A percentile compares a stretch with the other conserved stretches of the same genome.
phyloP scores from a whole-genome alignment of 441 rosid genomes.

The Jatropha podagrica region DNA sequence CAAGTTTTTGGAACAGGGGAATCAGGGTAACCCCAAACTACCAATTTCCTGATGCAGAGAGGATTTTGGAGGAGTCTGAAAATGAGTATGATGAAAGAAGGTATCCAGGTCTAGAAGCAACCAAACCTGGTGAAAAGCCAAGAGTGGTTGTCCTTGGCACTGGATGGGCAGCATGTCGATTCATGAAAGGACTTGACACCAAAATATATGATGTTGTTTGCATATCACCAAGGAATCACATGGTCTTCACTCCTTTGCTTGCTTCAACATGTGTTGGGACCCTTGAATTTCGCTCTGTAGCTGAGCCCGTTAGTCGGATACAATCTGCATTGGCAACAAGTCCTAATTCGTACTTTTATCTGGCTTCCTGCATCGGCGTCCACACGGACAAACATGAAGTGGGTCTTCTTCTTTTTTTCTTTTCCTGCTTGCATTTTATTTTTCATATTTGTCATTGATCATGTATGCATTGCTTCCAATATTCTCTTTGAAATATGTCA shows the following conservation, averaged over 20 bases:
- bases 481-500: neutral
- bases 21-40: conserved; percentile 39
- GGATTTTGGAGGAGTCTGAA: conserved; percentile 36
- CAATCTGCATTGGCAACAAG: conserved; percentile 72
- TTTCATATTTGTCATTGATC: neutral
- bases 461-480: neutral
- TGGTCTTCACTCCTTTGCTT: conserved; percentile 82
- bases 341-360: conserved; percentile 77
- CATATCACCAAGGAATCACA: conserved; percentile 79
- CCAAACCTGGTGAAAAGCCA: conserved; percentile 62
- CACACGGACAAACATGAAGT: conserved; percentile 74
- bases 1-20: conserved; percentile 49
- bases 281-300: conserved; percentile 88
- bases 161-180: conserved; percentile 80
- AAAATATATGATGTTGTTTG: conserved; percentile 61
- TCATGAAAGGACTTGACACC: conserved; percentile 64
- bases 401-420: conserved; percentile 18
- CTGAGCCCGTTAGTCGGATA: conserved; percentile 79
- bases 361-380: conserved; percentile 73
- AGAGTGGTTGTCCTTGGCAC: conserved; percentile 81
- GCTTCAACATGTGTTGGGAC: conserved; percentile 85
- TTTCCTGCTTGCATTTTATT: neutral
- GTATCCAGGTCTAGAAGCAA: conserved; percentile 56
- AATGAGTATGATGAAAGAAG: conserved; percentile 39
- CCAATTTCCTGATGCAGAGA: conserved; percentile 38